Percentiles rank a stretch among this genome's conserved stretches.
These are phyloP conservation scores for Yamadazyma takamatsuzukensis DNA, from an alignment of 805 yeast species.

Conservation along the genomic window DNA sequence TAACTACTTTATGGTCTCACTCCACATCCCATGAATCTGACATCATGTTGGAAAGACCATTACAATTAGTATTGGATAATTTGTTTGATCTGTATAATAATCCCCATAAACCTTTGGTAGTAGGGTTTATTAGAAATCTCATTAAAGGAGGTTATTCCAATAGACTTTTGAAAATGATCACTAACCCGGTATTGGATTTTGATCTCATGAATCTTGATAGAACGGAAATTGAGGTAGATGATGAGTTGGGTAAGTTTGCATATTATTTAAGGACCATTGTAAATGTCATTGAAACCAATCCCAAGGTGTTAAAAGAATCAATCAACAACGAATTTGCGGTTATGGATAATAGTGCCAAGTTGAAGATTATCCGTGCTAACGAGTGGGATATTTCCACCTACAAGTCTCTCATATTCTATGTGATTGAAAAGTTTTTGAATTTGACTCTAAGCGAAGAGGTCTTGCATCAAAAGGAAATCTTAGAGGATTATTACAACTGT, in stretches of 20 bases:
- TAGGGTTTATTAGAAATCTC: conserved; percentile 12
- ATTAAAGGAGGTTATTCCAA: conserved; percentile 52
- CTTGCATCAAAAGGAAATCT: conserved; percentile 14
- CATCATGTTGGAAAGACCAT: conserved; percentile 54
- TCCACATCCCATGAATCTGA: conserved; percentile 52
- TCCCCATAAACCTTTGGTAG: conserved; percentile 8
- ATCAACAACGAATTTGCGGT: conserved; percentile 59
- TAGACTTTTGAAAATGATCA: conserved; percentile 55
- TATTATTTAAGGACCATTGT: conserved; percentile 57
- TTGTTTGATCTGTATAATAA: conserved; percentile 24
- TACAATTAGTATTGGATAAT: conserved; percentile 67
- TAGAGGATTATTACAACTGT: conserved; percentile 24
- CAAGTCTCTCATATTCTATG: conserved; percentile 49
- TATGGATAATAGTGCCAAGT: conserved; percentile 42
- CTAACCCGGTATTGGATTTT: conserved; percentile 49
- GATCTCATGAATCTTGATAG: conserved; percentile 29
- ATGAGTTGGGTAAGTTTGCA: conserved; percentile 61
- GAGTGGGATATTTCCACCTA: conserved; percentile 57
- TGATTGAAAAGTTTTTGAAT: conserved; percentile 45
- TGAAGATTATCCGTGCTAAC: conserved; percentile 36
- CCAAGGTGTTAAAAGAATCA: conserved; percentile 39
- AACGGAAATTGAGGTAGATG: conserved; percentile 32
- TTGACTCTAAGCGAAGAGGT: conserved; percentile 17
- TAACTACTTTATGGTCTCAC: conserved; percentile 73
- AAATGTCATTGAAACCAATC: conserved; percentile 48